Percentiles rank a stretch among this genome's conserved stretches.
These are phyloP conservation scores for Pseudonectria foliicola DNA, from an alignment of 2,329 filamentous ascomycete species.

Conservation along the genomic window DNA sequence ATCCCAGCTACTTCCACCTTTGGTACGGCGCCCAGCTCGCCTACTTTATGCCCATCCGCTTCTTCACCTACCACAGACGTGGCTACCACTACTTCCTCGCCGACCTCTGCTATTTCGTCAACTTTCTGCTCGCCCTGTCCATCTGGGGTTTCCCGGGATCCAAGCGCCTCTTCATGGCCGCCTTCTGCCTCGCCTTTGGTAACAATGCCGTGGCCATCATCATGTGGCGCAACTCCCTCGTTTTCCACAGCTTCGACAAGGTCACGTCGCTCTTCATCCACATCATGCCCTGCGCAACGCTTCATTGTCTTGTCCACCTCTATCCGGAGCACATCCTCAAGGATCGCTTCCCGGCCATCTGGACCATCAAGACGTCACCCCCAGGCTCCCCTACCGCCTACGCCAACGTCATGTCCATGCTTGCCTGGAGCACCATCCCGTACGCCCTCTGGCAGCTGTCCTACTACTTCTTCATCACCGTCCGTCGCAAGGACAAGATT, in stretches of 20 bases:
- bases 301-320: conserved; percentile 89
- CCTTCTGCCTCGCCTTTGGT: conserved; percentile 87
- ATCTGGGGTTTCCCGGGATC: conserved; percentile 89
- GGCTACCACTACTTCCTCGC: conserved; percentile 97
- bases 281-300: conserved; percentile 92
- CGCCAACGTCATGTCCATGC: conserved; percentile 70
- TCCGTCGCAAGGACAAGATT: conserved; percentile 91
- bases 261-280: conserved; percentile 98
- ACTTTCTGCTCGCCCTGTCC: conserved; percentile 71
- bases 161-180: conserved; percentile 84
- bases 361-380: conserved; percentile 63
- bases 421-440: conserved; percentile 87
- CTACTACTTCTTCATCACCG: conserved; percentile 94
- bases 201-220: conserved; percentile 98
- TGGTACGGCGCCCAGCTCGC: conserved; percentile 86
- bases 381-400: conserved; percentile 75
- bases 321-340: conserved; percentile 58
- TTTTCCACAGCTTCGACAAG: conserved; percentile 98
- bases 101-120: conserved; percentile 98
- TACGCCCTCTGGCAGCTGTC: conserved; percentile 88
- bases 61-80: conserved; percentile 80
- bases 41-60: conserved; percentile 97
- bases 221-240: conserved; percentile 98
- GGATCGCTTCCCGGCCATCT: conserved; percentile 74
- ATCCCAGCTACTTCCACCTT: conserved; percentile 76